Conservation (phyloP, 768 basidiomycete genomes). For the Lanmaoa rubissima region DNA sequence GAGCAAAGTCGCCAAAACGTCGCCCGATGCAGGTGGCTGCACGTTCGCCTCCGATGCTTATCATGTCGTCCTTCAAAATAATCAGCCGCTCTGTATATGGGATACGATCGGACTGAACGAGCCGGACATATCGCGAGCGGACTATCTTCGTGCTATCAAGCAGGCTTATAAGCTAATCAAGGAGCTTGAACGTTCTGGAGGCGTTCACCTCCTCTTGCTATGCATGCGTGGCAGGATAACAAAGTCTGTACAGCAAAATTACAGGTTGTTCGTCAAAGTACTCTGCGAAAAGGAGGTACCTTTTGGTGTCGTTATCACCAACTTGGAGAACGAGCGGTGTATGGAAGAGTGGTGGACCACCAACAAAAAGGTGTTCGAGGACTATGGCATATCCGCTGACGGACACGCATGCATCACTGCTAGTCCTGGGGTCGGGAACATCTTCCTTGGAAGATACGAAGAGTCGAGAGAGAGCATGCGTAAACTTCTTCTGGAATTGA, state of each 20-base stretch:
- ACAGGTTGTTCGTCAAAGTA: slow-evolving; percentile 37
- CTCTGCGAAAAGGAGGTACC: slow-evolving; percentile 40
- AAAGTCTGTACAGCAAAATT: slow-evolving; percentile 37
- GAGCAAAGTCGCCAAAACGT: slow-evolving; percentile 26
- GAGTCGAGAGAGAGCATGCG: slow-evolving; percentile 30
- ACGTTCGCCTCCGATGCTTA: slow-evolving; percentile 34
- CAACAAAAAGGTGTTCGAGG: slow-evolving; percentile 33
- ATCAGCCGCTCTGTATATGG: slow-evolving; percentile 25
- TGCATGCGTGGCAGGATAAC: slow-evolving; percentile 40
- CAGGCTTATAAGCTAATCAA: slow-evolving; percentile 35
- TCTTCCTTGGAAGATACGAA: slow-evolving; percentile 28
- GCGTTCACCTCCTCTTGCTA: slow-evolving; percentile 40
- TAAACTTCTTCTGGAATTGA: slow-evolving; percentile 12
- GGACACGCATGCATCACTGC: slow-evolving; percentile 44
- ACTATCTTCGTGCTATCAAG: slow-evolving; percentile 27
- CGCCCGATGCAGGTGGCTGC: slow-evolving; percentile 32
- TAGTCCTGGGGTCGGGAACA: slow-evolving; percentile 21
- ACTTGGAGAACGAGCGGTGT: slow-evolving; percentile 36
- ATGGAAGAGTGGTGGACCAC: slow-evolving; percentile 40
- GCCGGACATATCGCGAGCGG: slow-evolving; percentile 13
- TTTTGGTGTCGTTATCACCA: slow-evolving; percentile 37
- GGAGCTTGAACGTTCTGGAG: slow-evolving; percentile 29
- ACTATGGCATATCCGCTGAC: slow-evolving; percentile 26
- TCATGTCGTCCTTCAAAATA: slow-evolving; percentile 12
- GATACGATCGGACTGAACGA: slow-evolving; percentile 36